Conservation (phyloP, 2,329 filamentous ascomycete genomes). For the Phialophora verrucosa region DNA sequence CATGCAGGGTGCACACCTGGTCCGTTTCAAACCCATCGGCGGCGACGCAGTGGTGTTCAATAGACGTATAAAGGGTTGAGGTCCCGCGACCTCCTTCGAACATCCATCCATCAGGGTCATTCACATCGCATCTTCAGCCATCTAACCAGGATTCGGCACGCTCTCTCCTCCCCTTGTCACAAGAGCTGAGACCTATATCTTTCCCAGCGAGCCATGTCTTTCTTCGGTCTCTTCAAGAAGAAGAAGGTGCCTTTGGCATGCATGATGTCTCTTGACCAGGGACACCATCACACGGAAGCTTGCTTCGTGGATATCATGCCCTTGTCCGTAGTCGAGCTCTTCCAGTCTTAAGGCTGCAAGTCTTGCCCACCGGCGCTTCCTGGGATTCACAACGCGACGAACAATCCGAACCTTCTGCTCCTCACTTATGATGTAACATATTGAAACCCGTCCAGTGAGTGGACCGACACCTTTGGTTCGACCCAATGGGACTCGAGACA, state of each 20-base stretch:
- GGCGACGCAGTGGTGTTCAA: neutral
- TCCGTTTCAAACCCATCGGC: neutral
- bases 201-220: conserved; percentile 23
- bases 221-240: conserved; percentile 32
- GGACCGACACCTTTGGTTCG: conserved; percentile 35
- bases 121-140: neutral
- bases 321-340: conserved; percentile 35
- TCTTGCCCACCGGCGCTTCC: conserved; percentile 35
- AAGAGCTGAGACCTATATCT: neutral
- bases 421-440: conserved; percentile 37
- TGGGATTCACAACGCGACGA: conserved; percentile 30
- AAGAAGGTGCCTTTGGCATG: conserved; percentile 32
- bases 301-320: conserved; percentile 36
- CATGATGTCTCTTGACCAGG: conserved; percentile 29
- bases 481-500: conserved; percentile 32
- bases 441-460: conserved; percentile 32
- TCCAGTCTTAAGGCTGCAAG: conserved; percentile 34
- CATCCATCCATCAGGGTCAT: neutral
- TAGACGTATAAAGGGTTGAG: neutral
- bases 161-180: neutral
- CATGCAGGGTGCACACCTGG: neutral
- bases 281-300: conserved; percentile 33
- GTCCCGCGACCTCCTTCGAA: neutral
- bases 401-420: conserved; percentile 33
- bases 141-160: neutral